Base-by-base conservation (phyloP, 2,329 filamentous ascomycete species). In the Hysterium pulicare region DNA sequence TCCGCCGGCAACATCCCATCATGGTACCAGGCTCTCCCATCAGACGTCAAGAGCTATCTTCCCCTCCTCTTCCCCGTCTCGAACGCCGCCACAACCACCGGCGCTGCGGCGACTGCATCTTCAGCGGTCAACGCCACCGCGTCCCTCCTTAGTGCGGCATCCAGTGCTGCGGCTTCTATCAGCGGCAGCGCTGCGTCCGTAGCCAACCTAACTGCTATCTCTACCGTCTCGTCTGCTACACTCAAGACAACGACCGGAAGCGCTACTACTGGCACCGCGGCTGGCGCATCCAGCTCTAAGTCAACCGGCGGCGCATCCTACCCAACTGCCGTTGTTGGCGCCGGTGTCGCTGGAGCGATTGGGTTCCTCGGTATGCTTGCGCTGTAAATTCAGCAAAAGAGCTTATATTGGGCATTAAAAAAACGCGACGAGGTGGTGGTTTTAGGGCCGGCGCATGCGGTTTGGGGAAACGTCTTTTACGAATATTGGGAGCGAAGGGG, bases 21-120 rank as follows among this genome's bases (percentile, higher is more conserved):
- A 3, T 75, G 72, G 72, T 74, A 71, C 59, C 54, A 62, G 7
- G 62, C 66, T 7, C 66, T 75, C 3, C 72, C 72, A 5, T 53
- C 62, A 33, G 69, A 71, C 42, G 63, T 75, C 35, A 65, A 74
- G 61, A 67, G 57, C 34, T 67, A 68, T 46, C 59, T 75, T 34
- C 54, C 70, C 20, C 51, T 64, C 17, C 49, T 64, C 37, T 66
- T 64, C 50, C 56, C 63, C 21, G 21, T 17, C 20, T 4, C 15
- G 19, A 34, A 16, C 36, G 55, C 45, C 9, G 36, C 45, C 19
- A 48, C 50, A 44, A 57, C 28, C n/a, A 20, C 26, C 5, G 13
- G 5, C 9, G 24, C 30, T 17, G 8, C 36, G 6, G 10, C 31
- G 17, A 9, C 23, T 38, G 7, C 41, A 15, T 13, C 35, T 11